phyloP scores from a whole-genome alignment of 2,329 filamentous ascomycete genomes.

The Botrytis sinoallii region DNA sequence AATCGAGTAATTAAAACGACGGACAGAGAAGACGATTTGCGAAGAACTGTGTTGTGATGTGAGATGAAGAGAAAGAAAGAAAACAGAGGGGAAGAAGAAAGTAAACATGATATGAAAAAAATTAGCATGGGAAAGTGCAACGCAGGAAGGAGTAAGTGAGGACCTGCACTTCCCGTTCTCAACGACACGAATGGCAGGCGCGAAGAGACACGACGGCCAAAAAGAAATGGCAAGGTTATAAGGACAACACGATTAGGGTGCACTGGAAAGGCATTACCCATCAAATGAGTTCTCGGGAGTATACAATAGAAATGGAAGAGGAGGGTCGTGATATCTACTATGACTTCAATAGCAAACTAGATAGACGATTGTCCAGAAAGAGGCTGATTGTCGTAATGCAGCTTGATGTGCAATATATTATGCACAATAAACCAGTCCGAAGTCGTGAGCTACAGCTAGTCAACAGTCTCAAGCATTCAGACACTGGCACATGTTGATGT shows the following conservation, averaged over 20 bases:
- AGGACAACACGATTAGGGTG: background rate
- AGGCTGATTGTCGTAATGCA: background rate
- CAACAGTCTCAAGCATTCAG: background rate
- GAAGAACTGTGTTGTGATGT: background rate
- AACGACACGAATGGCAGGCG: background rate
- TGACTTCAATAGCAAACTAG: background rate
- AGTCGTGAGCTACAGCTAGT: background rate
- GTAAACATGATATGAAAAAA: background rate
- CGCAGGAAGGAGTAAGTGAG: conserved; percentile 4
- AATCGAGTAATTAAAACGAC: background rate
- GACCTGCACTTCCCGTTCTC: background rate
- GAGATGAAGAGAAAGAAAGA: conserved; percentile 10
- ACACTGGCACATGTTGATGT: background rate
- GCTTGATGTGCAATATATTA: background rate
- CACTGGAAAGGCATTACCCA: background rate
- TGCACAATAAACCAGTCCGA: background rate
- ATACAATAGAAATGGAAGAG: background rate
- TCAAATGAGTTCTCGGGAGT: background rate
- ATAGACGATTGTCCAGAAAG: background rate
- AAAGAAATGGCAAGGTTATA: too few species aligned
- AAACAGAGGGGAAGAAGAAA: conserved; percentile 14
- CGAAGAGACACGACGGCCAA: background rate
- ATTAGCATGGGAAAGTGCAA: background rate
- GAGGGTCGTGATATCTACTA: too few species aligned
- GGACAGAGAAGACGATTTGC: conserved; percentile 7